Percentiles rank a stretch among this genome's conserved stretches.
Evolutionary conservation across 805 yeast species (phyloP).

Genomic region (Starmerella sp.): DNA sequence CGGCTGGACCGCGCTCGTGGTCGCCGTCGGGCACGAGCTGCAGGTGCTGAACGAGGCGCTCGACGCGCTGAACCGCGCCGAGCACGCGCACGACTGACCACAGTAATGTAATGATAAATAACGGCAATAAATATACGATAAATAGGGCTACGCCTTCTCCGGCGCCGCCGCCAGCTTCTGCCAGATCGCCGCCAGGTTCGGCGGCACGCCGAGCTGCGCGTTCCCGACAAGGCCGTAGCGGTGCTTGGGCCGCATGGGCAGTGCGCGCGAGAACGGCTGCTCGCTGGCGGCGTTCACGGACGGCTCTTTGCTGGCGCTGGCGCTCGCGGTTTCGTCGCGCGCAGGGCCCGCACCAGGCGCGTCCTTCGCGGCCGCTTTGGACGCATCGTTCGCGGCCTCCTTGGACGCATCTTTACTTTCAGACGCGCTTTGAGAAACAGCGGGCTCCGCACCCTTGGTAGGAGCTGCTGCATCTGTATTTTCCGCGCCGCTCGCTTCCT

Average conservation of each 20-base stretch:
- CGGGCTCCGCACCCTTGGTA: too few relatives aligned
- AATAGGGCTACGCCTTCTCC: not conserved
- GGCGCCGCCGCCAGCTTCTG: not conserved
- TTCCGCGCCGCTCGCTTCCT: too few relatives aligned
- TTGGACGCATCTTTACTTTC: too few relatives aligned
- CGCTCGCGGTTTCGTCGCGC: too few relatives aligned
- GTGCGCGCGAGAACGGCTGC: too few relatives aligned
- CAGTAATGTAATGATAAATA: slow-evolving; percentile 2
- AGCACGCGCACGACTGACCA: not conserved
- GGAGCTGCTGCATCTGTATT: too few relatives aligned
- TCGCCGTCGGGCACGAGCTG: slow-evolving; percentile 28
- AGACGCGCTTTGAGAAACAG: too few relatives aligned
- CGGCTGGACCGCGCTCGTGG: slow-evolving; percentile 24
- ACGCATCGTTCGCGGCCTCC: too few relatives aligned
- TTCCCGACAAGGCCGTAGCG: slow-evolving; percentile 15
- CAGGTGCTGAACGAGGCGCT: slow-evolving; percentile 23
- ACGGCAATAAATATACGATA: not conserved
- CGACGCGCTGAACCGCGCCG: slow-evolving; percentile 15
- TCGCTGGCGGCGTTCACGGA: too few relatives aligned
- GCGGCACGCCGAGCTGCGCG: slow-evolving; percentile 15
- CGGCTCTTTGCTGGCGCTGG: too few relatives aligned
- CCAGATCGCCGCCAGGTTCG: slow-evolving; percentile 15
- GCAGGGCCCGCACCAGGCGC: too few relatives aligned
- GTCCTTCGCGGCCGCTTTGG: too few relatives aligned
- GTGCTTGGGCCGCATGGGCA: slow-evolving; percentile 15